Percentiles rank a stretch among this genome's conserved stretches.
These are phyloP conservation scores for Neurospora sp. DNA, from an alignment of 495 filamentous ascomycete species.

Conservation along the genomic window DNA sequence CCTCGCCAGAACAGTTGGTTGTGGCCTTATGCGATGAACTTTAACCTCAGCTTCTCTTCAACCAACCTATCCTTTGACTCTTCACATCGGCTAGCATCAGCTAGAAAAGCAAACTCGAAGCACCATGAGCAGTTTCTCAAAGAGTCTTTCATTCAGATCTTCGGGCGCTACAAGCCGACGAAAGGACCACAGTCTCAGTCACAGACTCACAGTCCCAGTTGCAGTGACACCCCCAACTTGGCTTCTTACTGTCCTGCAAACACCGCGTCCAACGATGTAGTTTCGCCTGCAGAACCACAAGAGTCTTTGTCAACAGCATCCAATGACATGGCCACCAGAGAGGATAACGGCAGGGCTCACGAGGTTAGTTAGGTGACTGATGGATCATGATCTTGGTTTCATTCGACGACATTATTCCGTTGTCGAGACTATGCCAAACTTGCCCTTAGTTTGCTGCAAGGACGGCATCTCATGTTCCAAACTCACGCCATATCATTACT, in stretches of 20 bases:
- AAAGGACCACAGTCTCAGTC: not conserved
- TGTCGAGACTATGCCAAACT: not conserved
- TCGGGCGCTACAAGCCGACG: not conserved
- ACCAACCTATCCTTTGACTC: not conserved
- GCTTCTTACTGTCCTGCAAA: not conserved
- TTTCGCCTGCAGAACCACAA: not conserved
- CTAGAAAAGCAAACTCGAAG: not conserved
- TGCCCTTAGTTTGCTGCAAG: not conserved
- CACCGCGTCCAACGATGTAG: not conserved
- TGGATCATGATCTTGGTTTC: not conserved
- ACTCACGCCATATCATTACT: not conserved
- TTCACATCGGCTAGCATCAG: not conserved
- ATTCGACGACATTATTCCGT: not conserved
- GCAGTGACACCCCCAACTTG: not conserved
- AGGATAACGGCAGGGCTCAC: not conserved
- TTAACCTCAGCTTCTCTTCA: not conserved
- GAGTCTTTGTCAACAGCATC: not conserved
- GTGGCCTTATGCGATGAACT: not conserved
- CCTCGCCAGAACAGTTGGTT: not conserved
- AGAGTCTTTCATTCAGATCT: not conserved
- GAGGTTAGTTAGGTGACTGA: not conserved
- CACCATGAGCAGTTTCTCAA: not conserved
- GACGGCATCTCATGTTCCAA: not conserved
- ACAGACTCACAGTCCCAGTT: not conserved
- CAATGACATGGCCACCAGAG: not conserved